A percentile compares a stretch with the other conserved stretches of the same genome.
Conservation (phyloP, 1,284 basidiomycete genomes). For the Chiua sp. region DNA sequence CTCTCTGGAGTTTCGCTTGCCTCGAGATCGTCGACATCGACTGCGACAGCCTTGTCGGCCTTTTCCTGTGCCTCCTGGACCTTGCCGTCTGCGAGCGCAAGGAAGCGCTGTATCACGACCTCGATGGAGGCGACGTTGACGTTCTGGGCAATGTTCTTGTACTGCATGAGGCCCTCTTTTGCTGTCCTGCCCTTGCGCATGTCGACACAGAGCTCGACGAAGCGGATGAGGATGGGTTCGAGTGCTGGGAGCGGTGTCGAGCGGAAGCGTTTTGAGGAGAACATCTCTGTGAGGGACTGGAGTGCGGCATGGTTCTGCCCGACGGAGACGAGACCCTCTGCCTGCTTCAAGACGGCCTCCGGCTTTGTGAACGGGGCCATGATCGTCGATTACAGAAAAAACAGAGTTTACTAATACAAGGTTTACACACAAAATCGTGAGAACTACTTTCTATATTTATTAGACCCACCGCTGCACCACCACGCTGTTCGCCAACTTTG, state of each 20-base stretch:
- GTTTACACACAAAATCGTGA: slow-evolving; percentile 9
- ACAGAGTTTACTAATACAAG: neutral
- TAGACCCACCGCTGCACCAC: slow-evolving; percentile 49
- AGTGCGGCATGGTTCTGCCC: slow-evolving; percentile 90
- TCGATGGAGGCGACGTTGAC: slow-evolving; percentile 93
- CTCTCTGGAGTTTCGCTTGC: slow-evolving; percentile 93
- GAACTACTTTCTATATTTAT: slow-evolving; percentile 13
- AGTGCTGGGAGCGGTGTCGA: slow-evolving; percentile 89
- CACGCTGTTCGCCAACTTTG: slow-evolving; percentile 82
- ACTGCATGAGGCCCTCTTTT: slow-evolving; percentile 96
- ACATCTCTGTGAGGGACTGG: slow-evolving; percentile 91
- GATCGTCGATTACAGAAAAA: slow-evolving; percentile 15
- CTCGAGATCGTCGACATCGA: slow-evolving; percentile 90
- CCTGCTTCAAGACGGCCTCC: slow-evolving; percentile 91
- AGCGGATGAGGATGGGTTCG: slow-evolving; percentile 95
- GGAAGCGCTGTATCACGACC: slow-evolving; percentile 89
- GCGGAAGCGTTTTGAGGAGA: slow-evolving; percentile 93
- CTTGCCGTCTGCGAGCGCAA: slow-evolving; percentile 88
- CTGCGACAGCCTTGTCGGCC: slow-evolving; percentile 71
- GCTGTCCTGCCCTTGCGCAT: slow-evolving; percentile 94
- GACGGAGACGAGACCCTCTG: slow-evolving; percentile 91
- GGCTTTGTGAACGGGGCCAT: slow-evolving; percentile 94
- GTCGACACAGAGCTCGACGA: slow-evolving; percentile 95
- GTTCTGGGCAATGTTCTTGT: slow-evolving; percentile 97
- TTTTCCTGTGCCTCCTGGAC: slow-evolving; percentile 88